phyloP scores from a whole-genome alignment of 768 basidiomycete genomes.

The Kwoniella heveanensis region DNA sequence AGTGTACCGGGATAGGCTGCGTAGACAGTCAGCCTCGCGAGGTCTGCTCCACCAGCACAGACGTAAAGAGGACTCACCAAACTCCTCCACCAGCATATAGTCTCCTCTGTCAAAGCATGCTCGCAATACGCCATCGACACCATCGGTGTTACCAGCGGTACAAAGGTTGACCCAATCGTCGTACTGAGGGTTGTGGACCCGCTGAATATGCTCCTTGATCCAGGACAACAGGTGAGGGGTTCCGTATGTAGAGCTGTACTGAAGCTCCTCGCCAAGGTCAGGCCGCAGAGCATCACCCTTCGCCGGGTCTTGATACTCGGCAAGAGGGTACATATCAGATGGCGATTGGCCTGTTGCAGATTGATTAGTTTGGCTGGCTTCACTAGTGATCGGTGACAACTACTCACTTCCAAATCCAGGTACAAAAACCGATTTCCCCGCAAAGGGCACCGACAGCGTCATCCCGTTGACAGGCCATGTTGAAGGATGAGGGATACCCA shows the following conservation, averaged over 20 bases:
- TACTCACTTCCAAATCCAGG: constrained; percentile 44
- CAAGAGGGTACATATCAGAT: constrained; percentile 34
- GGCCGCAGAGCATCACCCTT: constrained; percentile 37
- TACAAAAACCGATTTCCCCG: constrained; percentile 40
- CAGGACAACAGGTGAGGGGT: constrained; percentile 34
- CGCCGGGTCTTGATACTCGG: constrained; percentile 24
- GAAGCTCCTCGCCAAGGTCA: constrained; percentile 37
- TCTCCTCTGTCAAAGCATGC: constrained; percentile 46
- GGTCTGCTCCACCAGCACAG: neutral
- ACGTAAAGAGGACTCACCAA: constrained; percentile 61
- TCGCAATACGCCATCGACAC: constrained; percentile 47
- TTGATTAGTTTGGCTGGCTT: no score
- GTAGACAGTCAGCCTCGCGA: constrained; percentile 35
- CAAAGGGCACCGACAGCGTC: constrained; percentile 47
- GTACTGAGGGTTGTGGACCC: constrained; percentile 59
- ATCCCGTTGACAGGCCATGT: constrained; percentile 48
- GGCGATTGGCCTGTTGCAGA: constrained; percentile 12
- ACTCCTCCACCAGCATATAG: constrained; percentile 61
- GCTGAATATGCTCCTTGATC: constrained; percentile 38
- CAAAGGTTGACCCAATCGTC: constrained; percentile 62
- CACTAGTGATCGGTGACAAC: neutral
- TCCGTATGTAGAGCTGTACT: constrained; percentile 40
- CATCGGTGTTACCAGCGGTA: constrained; percentile 73
- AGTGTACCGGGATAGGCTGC: constrained; percentile 53
- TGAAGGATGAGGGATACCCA: constrained; percentile 45